Evolutionary conservation across 257 asterid genomes (phyloP), one percentile per base, ranked within the genome.

Genomic region (Nicotiana obtusifolia): DNA sequence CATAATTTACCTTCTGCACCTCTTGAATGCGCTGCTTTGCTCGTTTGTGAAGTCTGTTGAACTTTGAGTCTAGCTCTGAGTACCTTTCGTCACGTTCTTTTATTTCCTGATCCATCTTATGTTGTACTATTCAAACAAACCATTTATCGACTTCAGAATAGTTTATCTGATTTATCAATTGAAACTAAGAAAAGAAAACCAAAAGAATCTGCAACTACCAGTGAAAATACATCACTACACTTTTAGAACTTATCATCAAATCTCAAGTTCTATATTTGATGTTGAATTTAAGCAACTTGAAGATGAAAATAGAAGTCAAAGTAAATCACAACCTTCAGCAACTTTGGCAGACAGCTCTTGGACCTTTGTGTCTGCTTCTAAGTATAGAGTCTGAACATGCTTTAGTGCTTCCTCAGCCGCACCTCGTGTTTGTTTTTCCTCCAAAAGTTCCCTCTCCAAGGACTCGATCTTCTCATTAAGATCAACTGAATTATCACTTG

Each of bases 21-120:
- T 96, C 99, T 88, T 96, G 99, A 86, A 96, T 96, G 30, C 98
- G 98, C 84, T 94, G 99, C 86, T 96, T 96, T 85, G 99, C 99
- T 86, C 99, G 93, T 91, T 96, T 96, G 86, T 96, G 99, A 85
- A 96, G 99, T 89, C 98, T 90, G 85, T 85, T 96, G 84, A 96
- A 89, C 92, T 94, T 94, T 71, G 90, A 81, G 86, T 96, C 99
- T 65, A 96, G 94, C 90, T 96, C 99, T 1, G 97, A 86, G 77
- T 91, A 94, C 85, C 93, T 95, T 82, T 94, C 97, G 16, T 96
- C 98, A 53, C 98, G 95, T 82, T 91, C 98, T 87, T 92, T 90
- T 44, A 96, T 87, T 90, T 96, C 98, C 85, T 89, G 91, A 83
- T 91, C 97, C 97, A 88, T 89, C 93, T 94, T 93, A 91, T 89